A percentile compares a stretch with the other conserved stretches of the same genome.
Conservation (phyloP, 2,329 filamentous ascomycete species). For the Triangularia setosa region DNA sequence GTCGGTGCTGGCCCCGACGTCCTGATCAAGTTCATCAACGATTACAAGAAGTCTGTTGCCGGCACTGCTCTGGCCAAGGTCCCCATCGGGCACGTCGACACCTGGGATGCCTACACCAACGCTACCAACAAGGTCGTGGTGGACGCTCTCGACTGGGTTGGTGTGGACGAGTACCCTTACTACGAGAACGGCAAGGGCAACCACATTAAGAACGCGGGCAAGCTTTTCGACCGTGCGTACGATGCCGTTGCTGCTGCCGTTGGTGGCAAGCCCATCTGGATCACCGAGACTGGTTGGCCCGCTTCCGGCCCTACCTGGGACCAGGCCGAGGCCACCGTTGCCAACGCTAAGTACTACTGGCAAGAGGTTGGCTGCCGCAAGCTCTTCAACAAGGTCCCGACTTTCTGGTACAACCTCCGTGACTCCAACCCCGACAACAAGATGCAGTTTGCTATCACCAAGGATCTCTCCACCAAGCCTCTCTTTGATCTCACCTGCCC, state of each 20-base stretch:
- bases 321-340: slow-evolving; percentile 49
- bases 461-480: slow-evolving; percentile 49
- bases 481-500: slow-evolving; percentile 53
- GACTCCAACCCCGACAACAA: slow-evolving; percentile 58
- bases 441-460: slow-evolving; percentile 55
- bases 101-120: slow-evolving; percentile 62
- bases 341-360: slow-evolving; percentile 64
- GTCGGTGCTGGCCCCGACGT: slow-evolving; percentile 55
- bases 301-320: slow-evolving; percentile 50
- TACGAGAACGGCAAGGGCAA: slow-evolving; percentile 57
- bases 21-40: slow-evolving; percentile 62
- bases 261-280: slow-evolving; percentile 53
- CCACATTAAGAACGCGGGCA: slow-evolving; percentile 50
- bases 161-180: slow-evolving; percentile 64
- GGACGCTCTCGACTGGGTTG: slow-evolving; percentile 60
- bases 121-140: slow-evolving; percentile 56
- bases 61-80: slow-evolving; percentile 41
- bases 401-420: slow-evolving; percentile 60
- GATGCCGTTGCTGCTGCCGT: slow-evolving; percentile 43
- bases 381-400: slow-evolving; percentile 52
- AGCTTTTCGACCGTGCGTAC: slow-evolving; percentile 52
- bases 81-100: slow-evolving; percentile 64
- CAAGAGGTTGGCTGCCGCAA: slow-evolving; percentile 55
- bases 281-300: slow-evolving; percentile 66
- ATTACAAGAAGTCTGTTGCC: slow-evolving; percentile 57